phyloP scores from a whole-genome alignment of 805 yeast species.

The Schwanniomyces polymorphus region DNA sequence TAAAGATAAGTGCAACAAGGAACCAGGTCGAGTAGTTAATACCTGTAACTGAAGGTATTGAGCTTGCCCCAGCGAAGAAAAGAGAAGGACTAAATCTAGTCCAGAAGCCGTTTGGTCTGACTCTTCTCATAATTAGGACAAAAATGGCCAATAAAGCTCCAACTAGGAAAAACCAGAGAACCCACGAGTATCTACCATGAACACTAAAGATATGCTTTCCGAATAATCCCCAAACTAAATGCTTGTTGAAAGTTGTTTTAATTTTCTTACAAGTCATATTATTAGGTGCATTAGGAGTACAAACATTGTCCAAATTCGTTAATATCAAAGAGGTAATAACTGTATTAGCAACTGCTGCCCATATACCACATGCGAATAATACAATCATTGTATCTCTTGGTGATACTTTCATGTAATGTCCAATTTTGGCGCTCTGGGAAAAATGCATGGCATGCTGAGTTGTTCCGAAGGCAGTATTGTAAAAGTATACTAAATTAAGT shows the following conservation, averaged over 20 bases:
- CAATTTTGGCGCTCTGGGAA: constrained; percentile 10
- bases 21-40: constrained; percentile 63
- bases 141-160: constrained; percentile 4
- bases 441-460: constrained; percentile 12
- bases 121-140: neutral
- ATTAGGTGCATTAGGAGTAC: constrained; percentile 8
- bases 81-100: constrained; percentile 36
- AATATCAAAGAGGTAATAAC: constrained; percentile 6
- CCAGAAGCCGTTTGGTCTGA: constrained; percentile 3
- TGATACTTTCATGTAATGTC: constrained; percentile 14
- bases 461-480: constrained; percentile 8
- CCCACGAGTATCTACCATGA: constrained; percentile 11
- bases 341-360: constrained; percentile 8
- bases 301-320: constrained; percentile 6
- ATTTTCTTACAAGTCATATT: constrained; percentile 10
- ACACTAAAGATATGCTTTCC: constrained; percentile 9
- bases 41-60: constrained; percentile 74
- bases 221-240: constrained; percentile 14
- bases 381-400: constrained; percentile 8
- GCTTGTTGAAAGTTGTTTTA: constrained; percentile 8
- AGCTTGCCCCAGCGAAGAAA: constrained; percentile 50
- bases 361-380: constrained; percentile 6
- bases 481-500: constrained; percentile 10
- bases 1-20: constrained; percentile 41
- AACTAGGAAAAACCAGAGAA: constrained; percentile 11